phyloP scores from a whole-genome alignment of 306 rosid genomes.

The Corylus heterophylla region DNA sequence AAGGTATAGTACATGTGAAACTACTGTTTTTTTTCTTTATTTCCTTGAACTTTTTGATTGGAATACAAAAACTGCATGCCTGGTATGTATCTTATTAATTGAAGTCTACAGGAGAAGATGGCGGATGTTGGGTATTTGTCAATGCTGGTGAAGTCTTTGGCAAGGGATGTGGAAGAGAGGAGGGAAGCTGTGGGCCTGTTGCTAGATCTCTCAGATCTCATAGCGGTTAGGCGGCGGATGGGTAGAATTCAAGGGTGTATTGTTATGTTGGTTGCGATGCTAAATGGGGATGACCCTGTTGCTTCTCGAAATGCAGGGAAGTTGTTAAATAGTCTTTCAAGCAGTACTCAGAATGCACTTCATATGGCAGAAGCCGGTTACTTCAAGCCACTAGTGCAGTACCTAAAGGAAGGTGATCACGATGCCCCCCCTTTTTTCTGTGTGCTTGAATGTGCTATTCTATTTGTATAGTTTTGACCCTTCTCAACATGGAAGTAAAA shows the following conservation, averaged over 20 bases:
- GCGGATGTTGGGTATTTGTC: slow-evolving; percentile 60
- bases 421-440: slow-evolving; percentile 11
- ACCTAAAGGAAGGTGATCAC: slow-evolving; percentile 69
- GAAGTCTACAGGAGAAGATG: slow-evolving; percentile 78
- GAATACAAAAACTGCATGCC: background rate
- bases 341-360: slow-evolving; percentile 83
- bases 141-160: slow-evolving; percentile 65
- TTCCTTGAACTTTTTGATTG: background rate
- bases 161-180: slow-evolving; percentile 75
- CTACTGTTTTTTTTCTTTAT: background rate
- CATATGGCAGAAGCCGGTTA: slow-evolving; percentile 97
- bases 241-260: slow-evolving; percentile 91
- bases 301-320: slow-evolving; percentile 68
- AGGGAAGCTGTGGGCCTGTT: slow-evolving; percentile 79
- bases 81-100: slow-evolving; percentile 30
- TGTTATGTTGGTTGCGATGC: slow-evolving; percentile 77
- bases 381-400: slow-evolving; percentile 74
- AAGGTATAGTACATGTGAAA: slow-evolving; percentile 49
- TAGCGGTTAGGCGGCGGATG: slow-evolving; percentile 58
- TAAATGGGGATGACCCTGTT: slow-evolving; percentile 66
- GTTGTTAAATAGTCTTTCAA: slow-evolving; percentile 66
- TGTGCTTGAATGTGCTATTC: background rate
- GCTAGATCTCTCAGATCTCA: slow-evolving; percentile 63
- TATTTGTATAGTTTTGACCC: background rate
- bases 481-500: background rate